Evolutionary conservation across 352 stramenopile genomes (phyloP).

Genomic region (Phytophthora litchii): DNA sequence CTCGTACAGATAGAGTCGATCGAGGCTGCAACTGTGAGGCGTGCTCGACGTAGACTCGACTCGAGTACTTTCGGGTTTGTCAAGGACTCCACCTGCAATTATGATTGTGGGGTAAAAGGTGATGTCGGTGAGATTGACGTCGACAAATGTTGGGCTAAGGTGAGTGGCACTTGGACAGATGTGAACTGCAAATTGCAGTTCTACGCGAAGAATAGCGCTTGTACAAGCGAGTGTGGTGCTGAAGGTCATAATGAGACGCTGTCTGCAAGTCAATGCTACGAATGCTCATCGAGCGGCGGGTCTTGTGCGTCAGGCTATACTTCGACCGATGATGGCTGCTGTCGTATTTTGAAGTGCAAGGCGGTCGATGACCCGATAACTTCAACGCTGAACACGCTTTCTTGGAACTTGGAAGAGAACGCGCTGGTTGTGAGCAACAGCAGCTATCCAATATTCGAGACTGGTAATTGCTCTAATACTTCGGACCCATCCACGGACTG

Average conservation of each 20-base stretch:
- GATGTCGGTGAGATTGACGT: slow-evolving; percentile 15
- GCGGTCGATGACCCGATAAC: slow-evolving; percentile 6
- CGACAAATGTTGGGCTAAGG: slow-evolving; percentile 34
- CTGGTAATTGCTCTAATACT: slow-evolving; percentile 26
- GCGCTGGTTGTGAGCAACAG: slow-evolving; percentile 17
- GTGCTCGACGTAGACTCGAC: slow-evolving; percentile 14
- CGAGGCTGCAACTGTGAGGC: background rate
- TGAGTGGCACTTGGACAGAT: slow-evolving; percentile 8
- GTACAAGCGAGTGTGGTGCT: slow-evolving; percentile 11
- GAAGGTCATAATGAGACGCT: slow-evolving; percentile 18
- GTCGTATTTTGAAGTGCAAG: slow-evolving; percentile 19
- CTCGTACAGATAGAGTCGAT: slow-evolving; percentile 19
- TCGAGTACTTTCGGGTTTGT: slow-evolving; percentile 26
- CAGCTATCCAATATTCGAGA: slow-evolving; percentile 28
- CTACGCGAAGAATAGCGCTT: slow-evolving; percentile 20
- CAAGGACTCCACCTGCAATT: slow-evolving; percentile 22
- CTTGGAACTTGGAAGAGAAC: slow-evolving; percentile 33
- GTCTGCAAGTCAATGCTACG: slow-evolving; percentile 24
- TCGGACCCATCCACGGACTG: slow-evolving; percentile 20
- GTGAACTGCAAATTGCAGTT: slow-evolving; percentile 28
- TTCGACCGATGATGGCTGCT: slow-evolving; percentile 27
- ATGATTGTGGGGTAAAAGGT: slow-evolving; percentile 20
- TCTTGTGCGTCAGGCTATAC: slow-evolving; percentile 23
- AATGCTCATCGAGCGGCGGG: slow-evolving; percentile 17
- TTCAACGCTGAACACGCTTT: background rate